Percentiles rank a stretch among this genome's conserved stretches.
phyloP scores from a whole-genome alignment of 2,329 filamentous ascomycete genomes.

The Diaporthe citriasiana region DNA sequence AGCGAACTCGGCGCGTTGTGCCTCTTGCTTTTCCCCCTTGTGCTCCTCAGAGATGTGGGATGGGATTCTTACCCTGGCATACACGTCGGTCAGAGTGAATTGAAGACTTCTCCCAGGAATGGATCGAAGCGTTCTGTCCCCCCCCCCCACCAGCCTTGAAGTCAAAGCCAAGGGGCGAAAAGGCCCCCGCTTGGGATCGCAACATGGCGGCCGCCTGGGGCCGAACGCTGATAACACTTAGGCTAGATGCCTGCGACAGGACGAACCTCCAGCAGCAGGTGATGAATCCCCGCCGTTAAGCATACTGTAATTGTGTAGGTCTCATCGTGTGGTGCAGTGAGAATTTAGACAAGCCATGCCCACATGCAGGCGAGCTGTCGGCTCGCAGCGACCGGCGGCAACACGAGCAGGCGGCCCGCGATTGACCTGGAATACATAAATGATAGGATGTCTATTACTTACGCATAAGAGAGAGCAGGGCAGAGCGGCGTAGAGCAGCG shows the following conservation, averaged over 20 bases:
- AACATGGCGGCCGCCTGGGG: not conserved
- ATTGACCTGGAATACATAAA: not conserved
- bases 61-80: no score
- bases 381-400: not conserved
- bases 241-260: no score
- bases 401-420: conserved; percentile 13
- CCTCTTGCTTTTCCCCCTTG: not conserved
- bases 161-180: not conserved
- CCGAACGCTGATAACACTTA: not conserved
- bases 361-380: not conserved
- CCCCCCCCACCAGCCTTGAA: no score
- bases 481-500: not conserved
- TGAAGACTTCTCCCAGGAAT: not conserved
- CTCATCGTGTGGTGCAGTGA: not conserved
- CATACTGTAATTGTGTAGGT: not conserved
- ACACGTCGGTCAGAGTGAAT: no score
- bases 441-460: not conserved
- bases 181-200: not conserved
- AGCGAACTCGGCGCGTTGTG: conserved; percentile 16
- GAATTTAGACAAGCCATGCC: conserved; percentile 8
- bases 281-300: not conserved
- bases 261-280: not conserved
- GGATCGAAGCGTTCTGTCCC: not conserved
- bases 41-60: not conserved
- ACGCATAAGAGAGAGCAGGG: not conserved